phyloP scores from a whole-genome alignment of 2,329 filamentous ascomycete species.

The Aspergillus bombycis region DNA sequence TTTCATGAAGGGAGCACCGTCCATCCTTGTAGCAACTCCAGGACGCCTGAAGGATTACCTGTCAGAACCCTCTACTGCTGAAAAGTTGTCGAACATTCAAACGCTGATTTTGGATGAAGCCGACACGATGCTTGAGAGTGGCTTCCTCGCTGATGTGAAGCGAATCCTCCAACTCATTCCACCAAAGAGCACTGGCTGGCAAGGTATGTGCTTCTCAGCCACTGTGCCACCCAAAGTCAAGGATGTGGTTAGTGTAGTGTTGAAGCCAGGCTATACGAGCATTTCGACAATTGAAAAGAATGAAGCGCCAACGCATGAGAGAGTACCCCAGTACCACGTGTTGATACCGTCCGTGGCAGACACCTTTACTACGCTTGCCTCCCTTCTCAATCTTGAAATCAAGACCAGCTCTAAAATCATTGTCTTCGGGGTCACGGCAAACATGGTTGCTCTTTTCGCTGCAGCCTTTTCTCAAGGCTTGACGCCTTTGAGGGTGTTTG shows the following conservation, averaged over 20 bases:
- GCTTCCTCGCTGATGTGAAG: conserved; percentile 56
- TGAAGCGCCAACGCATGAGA: conserved; percentile 73
- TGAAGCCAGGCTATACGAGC: conserved; percentile 70
- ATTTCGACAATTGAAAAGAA: conserved; percentile 80
- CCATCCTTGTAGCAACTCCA: conserved; percentile 52
- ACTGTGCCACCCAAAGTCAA: conserved; percentile 85
- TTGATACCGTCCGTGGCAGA: conserved; percentile 47
- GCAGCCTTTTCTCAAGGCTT: conserved; percentile 53
- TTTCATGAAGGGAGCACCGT: conserved; percentile 34
- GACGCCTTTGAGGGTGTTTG: conserved; percentile 46
- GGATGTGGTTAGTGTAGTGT: conserved; percentile 70
- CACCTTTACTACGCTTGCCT: conserved; percentile 49
- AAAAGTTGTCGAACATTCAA: conserved; percentile 51
- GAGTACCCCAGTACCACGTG: conserved; percentile 54
- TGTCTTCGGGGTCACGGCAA: conserved; percentile 79
- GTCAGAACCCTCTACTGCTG: conserved; percentile 44
- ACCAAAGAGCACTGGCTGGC: conserved; percentile 49
- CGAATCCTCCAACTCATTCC: conserved; percentile 56
- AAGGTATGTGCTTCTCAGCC: conserved; percentile 80
- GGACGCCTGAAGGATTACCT: conserved; percentile 53
- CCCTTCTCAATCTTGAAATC: conserved; percentile 50
- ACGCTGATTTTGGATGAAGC: conserved; percentile 54
- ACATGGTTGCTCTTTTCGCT: conserved; percentile 62
- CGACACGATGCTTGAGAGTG: conserved; percentile 37
- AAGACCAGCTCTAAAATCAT: conserved; percentile 75